These are phyloP conservation scores for Diaporthe citriasiana DNA, from an alignment of 2,329 filamentous ascomycete genomes.

Conservation along the genomic window DNA sequence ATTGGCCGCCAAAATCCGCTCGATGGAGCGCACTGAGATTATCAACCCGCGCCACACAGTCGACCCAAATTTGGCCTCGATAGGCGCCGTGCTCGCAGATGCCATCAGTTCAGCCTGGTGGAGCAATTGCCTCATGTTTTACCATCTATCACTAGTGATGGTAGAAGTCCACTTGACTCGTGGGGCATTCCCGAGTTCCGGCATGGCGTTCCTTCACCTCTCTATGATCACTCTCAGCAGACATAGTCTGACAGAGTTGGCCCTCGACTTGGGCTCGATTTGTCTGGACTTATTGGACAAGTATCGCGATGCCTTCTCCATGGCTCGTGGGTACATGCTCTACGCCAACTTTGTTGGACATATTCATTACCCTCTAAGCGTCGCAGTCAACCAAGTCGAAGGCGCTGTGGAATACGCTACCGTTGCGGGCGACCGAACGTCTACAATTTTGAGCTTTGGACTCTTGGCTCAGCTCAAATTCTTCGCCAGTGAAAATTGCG, in stretches of 20 bases:
- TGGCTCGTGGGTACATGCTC: conserved; percentile 77
- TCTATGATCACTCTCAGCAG: conserved; percentile 76
- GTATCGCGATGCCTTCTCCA: conserved; percentile 74
- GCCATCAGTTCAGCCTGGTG: conserved; percentile 80
- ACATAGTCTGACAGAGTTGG: conserved; percentile 79
- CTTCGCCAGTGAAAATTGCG: conserved; percentile 77
- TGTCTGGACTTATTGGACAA: conserved; percentile 75
- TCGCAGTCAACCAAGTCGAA: conserved; percentile 73
- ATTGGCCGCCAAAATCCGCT: conserved; percentile 71
- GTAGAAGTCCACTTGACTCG: conserved; percentile 74
- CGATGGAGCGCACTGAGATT: conserved; percentile 65
- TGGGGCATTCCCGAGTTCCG: conserved; percentile 78
- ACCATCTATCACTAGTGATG: conserved; percentile 77
- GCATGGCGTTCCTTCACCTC: conserved; percentile 77
- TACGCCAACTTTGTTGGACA: conserved; percentile 80
- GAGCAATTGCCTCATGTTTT: conserved; percentile 80
- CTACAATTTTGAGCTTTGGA: conserved; percentile 80
- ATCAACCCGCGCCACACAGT: conserved; percentile 58
- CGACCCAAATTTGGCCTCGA: conserved; percentile 70
- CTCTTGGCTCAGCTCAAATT: conserved; percentile 76
- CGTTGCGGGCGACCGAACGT: conserved; percentile 77
- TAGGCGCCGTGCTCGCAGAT: conserved; percentile 80
- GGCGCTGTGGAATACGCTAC: conserved; percentile 76
- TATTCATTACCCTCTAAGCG: conserved; percentile 72
- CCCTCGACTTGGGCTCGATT: conserved; percentile 73